Percentiles rank a stretch among this genome's conserved stretches.
Conservation (phyloP, 1,284 basidiomycete genomes). For the Trichosporon coremiiforme region DNA sequence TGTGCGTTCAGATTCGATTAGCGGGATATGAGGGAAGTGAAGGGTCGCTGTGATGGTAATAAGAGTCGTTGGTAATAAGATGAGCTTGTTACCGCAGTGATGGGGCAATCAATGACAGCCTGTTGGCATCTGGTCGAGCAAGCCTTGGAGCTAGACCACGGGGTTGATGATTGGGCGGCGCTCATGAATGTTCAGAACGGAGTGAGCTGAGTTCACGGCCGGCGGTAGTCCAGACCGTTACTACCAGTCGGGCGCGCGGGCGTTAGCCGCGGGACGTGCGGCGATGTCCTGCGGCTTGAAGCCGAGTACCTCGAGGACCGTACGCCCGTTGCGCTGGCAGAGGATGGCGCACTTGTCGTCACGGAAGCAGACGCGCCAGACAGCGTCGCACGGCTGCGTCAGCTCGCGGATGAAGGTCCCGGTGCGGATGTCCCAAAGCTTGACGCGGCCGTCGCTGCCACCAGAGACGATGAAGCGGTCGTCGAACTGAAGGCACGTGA, state of each 20-base stretch:
- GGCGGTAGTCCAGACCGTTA: not conserved
- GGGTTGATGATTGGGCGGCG: not conserved
- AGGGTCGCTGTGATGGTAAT: not conserved
- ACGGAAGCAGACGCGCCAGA: conserved; percentile 84
- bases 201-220: no score
- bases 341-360: conserved; percentile 79
- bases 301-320: conserved; percentile 75
- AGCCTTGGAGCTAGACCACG: no score
- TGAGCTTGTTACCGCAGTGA: not conserved
- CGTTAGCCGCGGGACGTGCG: conserved; percentile 11
- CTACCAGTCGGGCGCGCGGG: conserved; percentile 31
- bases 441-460: conserved; percentile 88
- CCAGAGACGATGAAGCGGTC: conserved; percentile 66
- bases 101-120: not conserved
- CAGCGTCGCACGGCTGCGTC: conserved; percentile 72
- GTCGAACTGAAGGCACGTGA: conserved; percentile 88
- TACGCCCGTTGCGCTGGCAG: conserved; percentile 79
- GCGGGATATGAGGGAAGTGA: conserved; percentile 4
- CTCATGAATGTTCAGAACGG: no score
- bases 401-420: conserved; percentile 75
- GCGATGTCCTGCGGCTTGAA: conserved; percentile 50
- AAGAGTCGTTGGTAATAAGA: not conserved
- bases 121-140: not conserved
- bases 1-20: not conserved
- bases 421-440: conserved; percentile 75